Evolutionary conservation across 1,284 basidiomycete genomes (phyloP).

Genomic region (Ceratobasidium sp.): DNA sequence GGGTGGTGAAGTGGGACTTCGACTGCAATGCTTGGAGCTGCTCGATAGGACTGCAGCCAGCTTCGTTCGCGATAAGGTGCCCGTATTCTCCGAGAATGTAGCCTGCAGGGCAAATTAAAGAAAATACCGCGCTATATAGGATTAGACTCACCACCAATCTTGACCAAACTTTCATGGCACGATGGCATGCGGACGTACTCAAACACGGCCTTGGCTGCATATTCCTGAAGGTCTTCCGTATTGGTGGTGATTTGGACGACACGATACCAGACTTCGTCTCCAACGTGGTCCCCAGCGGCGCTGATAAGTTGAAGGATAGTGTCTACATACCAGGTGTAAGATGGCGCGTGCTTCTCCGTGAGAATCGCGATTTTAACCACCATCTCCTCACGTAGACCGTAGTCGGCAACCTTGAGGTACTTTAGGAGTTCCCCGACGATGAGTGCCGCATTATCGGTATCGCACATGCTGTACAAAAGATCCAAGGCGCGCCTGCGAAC

Average conservation of each 20-base stretch:
- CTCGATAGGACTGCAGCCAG: conserved; percentile 92
- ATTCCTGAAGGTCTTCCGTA: conserved; percentile 95
- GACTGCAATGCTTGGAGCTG: conserved; percentile 96
- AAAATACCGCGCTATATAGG: conserved; percentile 49
- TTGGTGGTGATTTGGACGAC: conserved; percentile 99
- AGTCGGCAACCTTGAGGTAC: conserved; percentile 95
- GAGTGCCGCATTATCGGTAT: conserved; percentile 92
- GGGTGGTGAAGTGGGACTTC: conserved; percentile 95
- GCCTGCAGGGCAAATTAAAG: conserved; percentile 61
- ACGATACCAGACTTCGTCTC: conserved; percentile 99
- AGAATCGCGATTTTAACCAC: conserved; percentile 98
- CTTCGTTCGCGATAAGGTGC: conserved; percentile 95
- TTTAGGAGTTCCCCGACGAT: conserved; percentile 95
- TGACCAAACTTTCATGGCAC: conserved; percentile 97
- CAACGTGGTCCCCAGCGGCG: conserved; percentile 97
- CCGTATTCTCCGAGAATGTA: conserved; percentile 99
- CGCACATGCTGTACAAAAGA: conserved; percentile 99
- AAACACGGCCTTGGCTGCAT: conserved; percentile 95
- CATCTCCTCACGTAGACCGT: conserved; percentile 97
- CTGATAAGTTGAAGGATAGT: conserved; percentile 96
- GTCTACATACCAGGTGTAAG: conserved; percentile 97
- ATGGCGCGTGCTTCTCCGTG: conserved; percentile 97
- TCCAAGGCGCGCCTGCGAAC: conserved; percentile 95
- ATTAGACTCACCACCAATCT: conserved; percentile 82
- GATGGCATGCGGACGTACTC: conserved; percentile 89